A percentile compares a stretch with the other conserved stretches of the same genome.
These are phyloP conservation scores for Chloris gayana DNA, from an alignment of 176 grass and related monocot genomes.

Conservation along the genomic window DNA sequence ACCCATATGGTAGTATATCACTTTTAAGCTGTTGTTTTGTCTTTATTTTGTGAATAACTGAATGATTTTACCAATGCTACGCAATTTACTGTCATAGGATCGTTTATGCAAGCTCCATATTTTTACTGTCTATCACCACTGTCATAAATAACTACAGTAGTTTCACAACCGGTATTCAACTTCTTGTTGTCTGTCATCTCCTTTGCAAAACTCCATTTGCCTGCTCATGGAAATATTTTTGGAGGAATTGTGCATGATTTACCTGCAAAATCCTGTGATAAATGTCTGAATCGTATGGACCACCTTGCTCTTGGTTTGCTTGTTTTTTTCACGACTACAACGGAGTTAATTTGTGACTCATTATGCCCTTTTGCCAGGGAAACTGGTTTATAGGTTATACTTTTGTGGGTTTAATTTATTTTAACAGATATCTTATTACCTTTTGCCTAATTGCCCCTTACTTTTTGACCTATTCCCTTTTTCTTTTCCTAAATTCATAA, in stretches of 20 bases:
- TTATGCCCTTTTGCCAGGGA: background rate
- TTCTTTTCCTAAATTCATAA: background rate
- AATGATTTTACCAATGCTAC: background rate
- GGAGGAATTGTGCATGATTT: slow-evolving; percentile 6
- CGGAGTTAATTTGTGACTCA: background rate
- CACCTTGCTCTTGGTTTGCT: background rate
- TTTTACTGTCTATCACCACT: too few relatives aligned
- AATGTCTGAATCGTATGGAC: background rate
- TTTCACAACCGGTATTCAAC: background rate
- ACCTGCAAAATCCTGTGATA: background rate
- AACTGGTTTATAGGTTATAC: background rate
- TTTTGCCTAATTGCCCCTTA: background rate
- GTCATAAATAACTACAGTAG: background rate
- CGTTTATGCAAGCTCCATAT: background rate
- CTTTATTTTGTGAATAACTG: background rate
- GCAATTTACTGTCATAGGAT: background rate
- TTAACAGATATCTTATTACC: slow-evolving; percentile 7
- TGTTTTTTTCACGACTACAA: background rate
- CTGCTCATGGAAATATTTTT: background rate
- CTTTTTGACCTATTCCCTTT: background rate
- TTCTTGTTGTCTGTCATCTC: background rate
- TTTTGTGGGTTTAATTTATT: background rate
- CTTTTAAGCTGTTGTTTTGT: background rate
- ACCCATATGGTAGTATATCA: background rate
- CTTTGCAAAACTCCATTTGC: slow-evolving; percentile 6